A percentile compares a stretch with the other conserved stretches of the same genome.
phyloP scores from a whole-genome alignment of 2,329 filamentous ascomycete species.

The Trichoderma endophyticum region DNA sequence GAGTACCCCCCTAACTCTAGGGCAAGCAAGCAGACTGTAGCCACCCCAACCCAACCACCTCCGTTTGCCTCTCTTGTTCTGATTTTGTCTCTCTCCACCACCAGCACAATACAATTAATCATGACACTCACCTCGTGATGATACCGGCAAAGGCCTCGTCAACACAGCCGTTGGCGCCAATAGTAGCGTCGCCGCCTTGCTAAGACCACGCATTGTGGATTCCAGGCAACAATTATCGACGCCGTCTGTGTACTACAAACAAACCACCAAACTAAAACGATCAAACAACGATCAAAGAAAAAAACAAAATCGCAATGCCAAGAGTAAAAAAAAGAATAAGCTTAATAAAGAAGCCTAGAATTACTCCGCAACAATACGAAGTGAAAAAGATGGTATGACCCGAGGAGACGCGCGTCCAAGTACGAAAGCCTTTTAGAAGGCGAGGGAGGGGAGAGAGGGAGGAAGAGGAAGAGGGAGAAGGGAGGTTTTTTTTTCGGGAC shows the following conservation, averaged over 20 bases:
- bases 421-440: not conserved
- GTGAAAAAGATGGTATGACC: not conserved
- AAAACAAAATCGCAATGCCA: not conserved
- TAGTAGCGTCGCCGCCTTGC: constrained; percentile 8
- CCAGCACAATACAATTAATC: not conserved
- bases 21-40: not conserved
- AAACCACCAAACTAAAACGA: not conserved
- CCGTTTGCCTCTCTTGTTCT: not conserved
- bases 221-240: constrained; percentile 2
- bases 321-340: not conserved
- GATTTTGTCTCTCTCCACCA: not conserved
- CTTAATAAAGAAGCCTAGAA: constrained; percentile 16
- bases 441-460: not conserved
- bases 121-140: not conserved
- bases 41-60: not conserved
- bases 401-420: constrained; percentile 8
- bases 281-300: not conserved
- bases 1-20: not conserved
- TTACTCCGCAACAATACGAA: not conserved
- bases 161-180: constrained; percentile 15
- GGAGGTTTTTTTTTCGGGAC: not conserved
- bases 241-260: not conserved
- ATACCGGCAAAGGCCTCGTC: not conserved
- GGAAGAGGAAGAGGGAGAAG: not conserved
- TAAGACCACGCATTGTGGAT: constrained; percentile 18